These are phyloP conservation scores for Biscutella laevigata DNA, from an alignment of 441 rosid species.

Conservation along the genomic window DNA sequence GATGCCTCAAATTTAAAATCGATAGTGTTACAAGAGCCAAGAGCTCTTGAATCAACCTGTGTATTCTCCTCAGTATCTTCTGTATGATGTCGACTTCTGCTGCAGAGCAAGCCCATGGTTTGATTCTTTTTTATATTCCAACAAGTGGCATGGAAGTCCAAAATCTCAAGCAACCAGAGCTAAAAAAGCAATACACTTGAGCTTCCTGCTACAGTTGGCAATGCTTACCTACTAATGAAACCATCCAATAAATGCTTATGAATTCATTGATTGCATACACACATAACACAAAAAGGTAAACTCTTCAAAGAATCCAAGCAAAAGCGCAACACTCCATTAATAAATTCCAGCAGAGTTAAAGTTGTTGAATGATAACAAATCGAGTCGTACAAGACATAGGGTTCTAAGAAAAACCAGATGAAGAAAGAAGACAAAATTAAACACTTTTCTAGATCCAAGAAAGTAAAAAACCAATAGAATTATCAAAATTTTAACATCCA, in stretches of 20 bases:
- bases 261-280: neutral
- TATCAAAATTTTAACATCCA: too few species aligned
- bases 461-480: too few species aligned
- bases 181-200: conserved; percentile 19
- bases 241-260: neutral
- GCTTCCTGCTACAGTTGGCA: conserved; percentile 22
- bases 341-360: too few species aligned
- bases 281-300: neutral
- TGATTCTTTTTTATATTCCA: conserved; percentile 27
- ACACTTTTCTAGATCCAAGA: too few species aligned
- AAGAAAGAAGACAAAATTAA: too few species aligned
- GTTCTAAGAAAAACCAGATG: too few species aligned
- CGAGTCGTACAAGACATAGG: too few species aligned
- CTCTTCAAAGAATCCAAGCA: neutral
- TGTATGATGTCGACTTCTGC: conserved; percentile 51
- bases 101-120: conserved; percentile 89
- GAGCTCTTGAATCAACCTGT: conserved; percentile 30
- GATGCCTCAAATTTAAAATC: conserved; percentile 1
- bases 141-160: conserved; percentile 41
- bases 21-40: neutral
- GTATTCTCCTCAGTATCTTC: conserved; percentile 72
- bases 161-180: conserved; percentile 26
- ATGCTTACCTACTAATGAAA: conserved; percentile 19
- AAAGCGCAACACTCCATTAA: neutral
- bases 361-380: too few species aligned